Evolutionary conservation across 2,329 filamentous ascomycete species (phyloP), one percentile per base, ranked within the genome.

Genomic region (Aspergillus vadensis): DNA sequence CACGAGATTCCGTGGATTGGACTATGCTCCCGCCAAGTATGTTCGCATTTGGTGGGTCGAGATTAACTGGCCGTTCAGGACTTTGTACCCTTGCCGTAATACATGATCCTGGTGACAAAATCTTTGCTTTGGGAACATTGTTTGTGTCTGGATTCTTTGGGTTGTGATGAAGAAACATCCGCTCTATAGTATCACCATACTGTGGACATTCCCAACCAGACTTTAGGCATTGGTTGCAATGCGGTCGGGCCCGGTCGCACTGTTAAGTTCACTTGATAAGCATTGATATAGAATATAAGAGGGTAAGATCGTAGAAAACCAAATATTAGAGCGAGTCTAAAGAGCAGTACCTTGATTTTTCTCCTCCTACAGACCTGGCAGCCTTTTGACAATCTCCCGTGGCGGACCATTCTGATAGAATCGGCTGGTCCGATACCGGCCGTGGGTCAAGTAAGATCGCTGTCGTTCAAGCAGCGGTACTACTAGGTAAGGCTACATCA

Each of bases 311-410:
- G 8, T 32, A 32, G 27, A 32, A 32, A 12, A n/a, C n/a, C n/a
- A n/a, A n/a, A 4, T 10, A 10, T 12, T 12, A 32, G 10, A 38
- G 8, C 27, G 21, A 17, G 7, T 9, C 5, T 6, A 4, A 41
- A 55, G 25, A 27, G 25, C 69, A 81, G 64, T 81, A 89, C 89
- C 83, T 91, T 91, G 72, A 91, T 91, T 67, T 88, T 83, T 65
- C 89, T 83, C 38, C 84, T 88, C 72, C 88, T 85, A 73, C 89
- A 91, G 85, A 88, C 91, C 77, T 90, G 88, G 69, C 89, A 91
- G 68, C 88, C 89, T 77, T 82, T 79, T 0, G 86, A 88, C 69
- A 87, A 85, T 76, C 87, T 88, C 44, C 86, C 86, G 63, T 64
- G 64, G n/a, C 64, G 64, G 23, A 49, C 58, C 62, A 66, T 66